Evolutionary conservation across 176 grass and related monocot species (phyloP).

Genomic region (Bothriochloa decipiens): DNA sequence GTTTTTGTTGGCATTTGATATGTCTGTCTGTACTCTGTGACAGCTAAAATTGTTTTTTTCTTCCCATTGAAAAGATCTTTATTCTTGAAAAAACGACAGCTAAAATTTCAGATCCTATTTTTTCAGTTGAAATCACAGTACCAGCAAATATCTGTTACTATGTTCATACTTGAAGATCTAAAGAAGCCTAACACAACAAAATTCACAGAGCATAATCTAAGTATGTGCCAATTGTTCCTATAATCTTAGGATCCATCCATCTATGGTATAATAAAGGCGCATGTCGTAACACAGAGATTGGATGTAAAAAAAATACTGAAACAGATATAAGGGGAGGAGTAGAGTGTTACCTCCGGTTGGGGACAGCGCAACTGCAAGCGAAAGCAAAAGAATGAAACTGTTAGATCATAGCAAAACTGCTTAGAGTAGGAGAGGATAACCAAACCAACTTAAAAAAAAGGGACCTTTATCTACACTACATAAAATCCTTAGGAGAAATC

Average conservation of each 20-base stretch:
- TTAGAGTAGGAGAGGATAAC: conserved; percentile 10
- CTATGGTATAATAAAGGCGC: background rate
- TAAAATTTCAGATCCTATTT: background rate
- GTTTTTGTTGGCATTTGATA: background rate
- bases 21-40: background rate
- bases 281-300: background rate
- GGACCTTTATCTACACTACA: background rate
- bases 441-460: background rate
- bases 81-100: background rate
- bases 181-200: background rate
- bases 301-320: background rate
- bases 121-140: background rate
- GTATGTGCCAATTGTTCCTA: background rate
- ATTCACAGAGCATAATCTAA: background rate
- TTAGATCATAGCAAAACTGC: conserved; percentile 19
- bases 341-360: conserved; percentile 40
- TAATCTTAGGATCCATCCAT: background rate
- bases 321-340: background rate
- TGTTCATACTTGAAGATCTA: background rate
- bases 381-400: background rate
- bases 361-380: conserved; percentile 34
- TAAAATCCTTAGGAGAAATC: background rate
- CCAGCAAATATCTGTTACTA: background rate
- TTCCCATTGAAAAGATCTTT: background rate
- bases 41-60: background rate